Conservation (phyloP, 176 grass and related monocot species). For the Carex pumila region DNA sequence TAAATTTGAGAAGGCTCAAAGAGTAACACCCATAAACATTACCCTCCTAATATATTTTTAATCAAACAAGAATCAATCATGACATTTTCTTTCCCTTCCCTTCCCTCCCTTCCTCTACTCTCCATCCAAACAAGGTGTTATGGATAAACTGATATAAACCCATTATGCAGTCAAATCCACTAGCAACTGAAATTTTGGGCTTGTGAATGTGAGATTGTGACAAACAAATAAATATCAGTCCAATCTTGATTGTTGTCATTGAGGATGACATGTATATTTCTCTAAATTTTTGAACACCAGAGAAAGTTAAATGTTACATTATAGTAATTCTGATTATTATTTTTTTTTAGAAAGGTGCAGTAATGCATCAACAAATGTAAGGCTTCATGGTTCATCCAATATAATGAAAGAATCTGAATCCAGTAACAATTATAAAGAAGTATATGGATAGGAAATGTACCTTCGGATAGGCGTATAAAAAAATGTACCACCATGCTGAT, state of each 20-base stretch:
- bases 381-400: neutral
- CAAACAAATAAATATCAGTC: neutral
- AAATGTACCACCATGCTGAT: constrained; percentile 98
- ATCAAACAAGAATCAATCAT: too few relatives aligned
- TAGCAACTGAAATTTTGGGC: neutral
- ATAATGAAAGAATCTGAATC: neutral
- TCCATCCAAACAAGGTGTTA: too few relatives aligned
- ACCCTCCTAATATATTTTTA: too few relatives aligned
- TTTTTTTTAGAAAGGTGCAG: neutral
- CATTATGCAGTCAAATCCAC: neutral
- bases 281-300: neutral
- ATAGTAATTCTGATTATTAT: neutral
- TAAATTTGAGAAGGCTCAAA: too few relatives aligned
- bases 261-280: too few relatives aligned
- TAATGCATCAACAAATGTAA: neutral
- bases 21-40: too few relatives aligned
- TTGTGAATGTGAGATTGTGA: neutral
- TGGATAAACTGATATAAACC: neutral
- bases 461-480: constrained; percentile 92
- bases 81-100: too few relatives aligned
- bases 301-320: neutral
- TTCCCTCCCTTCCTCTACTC: too few relatives aligned
- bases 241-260: neutral
- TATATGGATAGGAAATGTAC: constrained; percentile 23
- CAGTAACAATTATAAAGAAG: neutral